phyloP scores from a whole-genome alignment of 257 asterid species.

The Nicotiana attenuata region DNA sequence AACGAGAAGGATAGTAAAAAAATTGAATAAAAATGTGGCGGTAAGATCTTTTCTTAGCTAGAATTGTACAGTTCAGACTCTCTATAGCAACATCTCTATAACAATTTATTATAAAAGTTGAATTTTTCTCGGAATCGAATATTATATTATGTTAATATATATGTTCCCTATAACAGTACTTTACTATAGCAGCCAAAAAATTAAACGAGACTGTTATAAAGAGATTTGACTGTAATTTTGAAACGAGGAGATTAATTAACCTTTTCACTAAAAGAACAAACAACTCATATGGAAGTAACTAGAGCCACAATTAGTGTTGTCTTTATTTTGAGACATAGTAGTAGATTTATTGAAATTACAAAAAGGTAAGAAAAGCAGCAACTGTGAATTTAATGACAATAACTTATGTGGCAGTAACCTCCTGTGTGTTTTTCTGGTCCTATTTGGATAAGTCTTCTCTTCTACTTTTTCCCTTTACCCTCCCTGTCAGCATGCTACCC shows the following conservation, averaged over 20 bases:
- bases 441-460: slow-evolving; percentile 3
- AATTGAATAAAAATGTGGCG: background rate
- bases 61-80: no score
- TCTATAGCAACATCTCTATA: no score
- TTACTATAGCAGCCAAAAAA: no score
- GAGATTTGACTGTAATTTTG: no score
- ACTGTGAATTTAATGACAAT: background rate
- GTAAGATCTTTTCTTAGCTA: background rate
- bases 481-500: background rate
- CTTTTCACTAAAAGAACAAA: no score
- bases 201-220: no score
- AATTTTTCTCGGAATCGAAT: no score
- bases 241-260: background rate
- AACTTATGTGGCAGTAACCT: background rate
- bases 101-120: no score
- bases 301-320: background rate
- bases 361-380: background rate
- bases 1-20: background rate
- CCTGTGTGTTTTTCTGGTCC: slow-evolving; percentile 5
- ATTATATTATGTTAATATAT: no score
- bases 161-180: no score
- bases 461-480: background rate
- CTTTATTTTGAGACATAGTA: background rate
- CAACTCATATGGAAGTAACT: background rate
- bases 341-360: background rate